Conservation (phyloP, 2,329 filamentous ascomycete genomes). For the Diplodia mutila region DNA sequence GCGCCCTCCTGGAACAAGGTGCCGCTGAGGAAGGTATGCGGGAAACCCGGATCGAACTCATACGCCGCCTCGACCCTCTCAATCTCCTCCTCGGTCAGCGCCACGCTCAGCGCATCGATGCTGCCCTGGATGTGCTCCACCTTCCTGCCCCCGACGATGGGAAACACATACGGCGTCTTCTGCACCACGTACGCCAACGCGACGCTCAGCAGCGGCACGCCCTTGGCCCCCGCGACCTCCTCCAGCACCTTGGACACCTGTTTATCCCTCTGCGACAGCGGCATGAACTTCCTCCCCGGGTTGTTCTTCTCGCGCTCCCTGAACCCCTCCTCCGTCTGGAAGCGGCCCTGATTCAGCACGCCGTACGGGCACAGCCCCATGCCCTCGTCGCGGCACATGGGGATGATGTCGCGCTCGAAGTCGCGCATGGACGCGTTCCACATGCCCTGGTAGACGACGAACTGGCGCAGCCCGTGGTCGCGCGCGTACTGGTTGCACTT, state of each 20-base stretch:
- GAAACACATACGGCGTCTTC: conserved; percentile 73
- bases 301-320: conserved; percentile 36
- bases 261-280: conserved; percentile 51
- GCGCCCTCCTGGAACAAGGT: conserved; percentile 5
- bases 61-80: conserved; percentile 66
- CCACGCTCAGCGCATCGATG: conserved; percentile 67
- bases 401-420: conserved; percentile 52
- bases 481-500: conserved; percentile 42
- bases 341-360: conserved; percentile 45
- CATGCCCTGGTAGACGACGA: conserved; percentile 47
- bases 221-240: conserved; percentile 57
- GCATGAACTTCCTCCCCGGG: conserved; percentile 47
- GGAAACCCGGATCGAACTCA: conserved; percentile 70
- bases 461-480: conserved; percentile 44
- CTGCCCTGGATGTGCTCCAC: conserved; percentile 71
- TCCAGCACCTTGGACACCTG: conserved; percentile 63
- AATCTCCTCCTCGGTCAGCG: conserved; percentile 65
- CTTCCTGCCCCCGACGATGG: conserved; percentile 71
- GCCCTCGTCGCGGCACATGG: conserved; percentile 48
- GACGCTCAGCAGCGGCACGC: conserved; percentile 58
- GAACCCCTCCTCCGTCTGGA: conserved; percentile 46
- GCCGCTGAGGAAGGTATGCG: conserved; percentile 58
- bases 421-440: conserved; percentile 49
- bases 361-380: conserved; percentile 61
- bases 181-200: conserved; percentile 75